Evolutionary conservation across 495 filamentous ascomycete species (phyloP), one percentile per base, ranked within the genome.

Genomic region (Hypoxylon trugodes): DNA sequence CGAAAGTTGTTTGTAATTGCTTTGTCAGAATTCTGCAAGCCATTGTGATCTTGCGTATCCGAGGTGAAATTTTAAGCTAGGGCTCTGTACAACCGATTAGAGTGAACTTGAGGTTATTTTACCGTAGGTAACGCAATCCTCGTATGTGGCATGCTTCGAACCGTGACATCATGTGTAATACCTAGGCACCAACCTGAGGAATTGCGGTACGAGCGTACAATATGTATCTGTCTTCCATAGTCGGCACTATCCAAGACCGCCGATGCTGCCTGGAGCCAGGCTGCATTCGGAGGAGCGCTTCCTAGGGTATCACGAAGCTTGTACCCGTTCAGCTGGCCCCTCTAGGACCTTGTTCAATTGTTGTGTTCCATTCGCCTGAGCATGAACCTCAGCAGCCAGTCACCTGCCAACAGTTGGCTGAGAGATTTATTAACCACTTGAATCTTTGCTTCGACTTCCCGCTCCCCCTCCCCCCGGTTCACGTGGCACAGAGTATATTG

Each of bases 201-300:
- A 49, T 33, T 26, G 42, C 30, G 42, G 57, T 50, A 60, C 37
- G 56, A 50, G 36, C 30, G 38, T 41, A 54, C 46, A 56, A 25
- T 50, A 25, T 25, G 36, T 26, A 26, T 38, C 43, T 43, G 16
- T 12, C 13, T 60, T 58, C 7, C 19, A 19, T 16, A 43, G 55
- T 50, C 50, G 43, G 42, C 28, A 46, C 38, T 50, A 26, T 40
- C 32, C 54, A 60, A 54, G 60, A 58, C 25, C 33, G 53, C 47
- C 55, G 42, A 41, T 48, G 49, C 51, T 68, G 69, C 64, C 21
- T 49, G 25, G 47, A 65, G 56, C 69, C 61, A 33, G 62, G 33
- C 49, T 55, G 62, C 65, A 66, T 61, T 69, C 61, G 69, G 66
- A 69, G 66, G 60, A 59, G 59, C 19, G 42, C 48, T 61, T 60